A percentile compares a stretch with the other conserved stretches of the same genome.
Evolutionary conservation across 306 rosid species (phyloP).

Genomic region (Quercus engelmannii): DNA sequence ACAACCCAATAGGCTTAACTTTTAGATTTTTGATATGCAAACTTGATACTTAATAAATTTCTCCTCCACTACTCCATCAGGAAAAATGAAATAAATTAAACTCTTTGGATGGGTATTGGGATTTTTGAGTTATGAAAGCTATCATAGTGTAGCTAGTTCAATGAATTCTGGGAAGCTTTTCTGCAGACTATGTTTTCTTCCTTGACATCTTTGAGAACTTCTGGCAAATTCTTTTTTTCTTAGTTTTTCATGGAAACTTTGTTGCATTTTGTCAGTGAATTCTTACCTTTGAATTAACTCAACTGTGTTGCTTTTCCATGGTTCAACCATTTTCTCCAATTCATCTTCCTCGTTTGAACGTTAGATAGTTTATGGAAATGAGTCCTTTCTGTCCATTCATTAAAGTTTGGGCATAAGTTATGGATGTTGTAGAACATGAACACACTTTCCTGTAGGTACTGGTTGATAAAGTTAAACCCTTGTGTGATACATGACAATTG

Average conservation of each 20-base stretch:
- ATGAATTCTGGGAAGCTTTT: background rate
- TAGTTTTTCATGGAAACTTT: background rate
- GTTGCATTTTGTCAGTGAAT: background rate
- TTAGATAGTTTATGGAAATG: background rate
- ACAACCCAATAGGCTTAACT: background rate
- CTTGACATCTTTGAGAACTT: background rate
- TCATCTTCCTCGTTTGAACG: background rate
- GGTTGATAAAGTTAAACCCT: no score
- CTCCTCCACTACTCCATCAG: background rate
- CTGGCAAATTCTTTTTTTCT: background rate
- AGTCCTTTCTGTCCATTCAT: background rate
- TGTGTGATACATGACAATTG: no score
- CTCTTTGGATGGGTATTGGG: background rate
- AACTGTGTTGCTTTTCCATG: background rate
- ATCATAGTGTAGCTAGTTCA: background rate
- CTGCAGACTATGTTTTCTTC: background rate
- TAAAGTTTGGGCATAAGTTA: no score
- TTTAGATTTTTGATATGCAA: background rate
- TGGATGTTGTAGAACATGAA: no score
- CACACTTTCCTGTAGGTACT: no score
- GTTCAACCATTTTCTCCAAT: background rate
- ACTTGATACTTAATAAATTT: background rate
- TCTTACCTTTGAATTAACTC: background rate
- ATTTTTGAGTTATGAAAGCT: background rate
- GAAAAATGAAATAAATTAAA: background rate